These are phyloP conservation scores for Botrytis cinerea DNA, from an alignment of 2,329 filamentous ascomycete genomes.

Conservation along the genomic window DNA sequence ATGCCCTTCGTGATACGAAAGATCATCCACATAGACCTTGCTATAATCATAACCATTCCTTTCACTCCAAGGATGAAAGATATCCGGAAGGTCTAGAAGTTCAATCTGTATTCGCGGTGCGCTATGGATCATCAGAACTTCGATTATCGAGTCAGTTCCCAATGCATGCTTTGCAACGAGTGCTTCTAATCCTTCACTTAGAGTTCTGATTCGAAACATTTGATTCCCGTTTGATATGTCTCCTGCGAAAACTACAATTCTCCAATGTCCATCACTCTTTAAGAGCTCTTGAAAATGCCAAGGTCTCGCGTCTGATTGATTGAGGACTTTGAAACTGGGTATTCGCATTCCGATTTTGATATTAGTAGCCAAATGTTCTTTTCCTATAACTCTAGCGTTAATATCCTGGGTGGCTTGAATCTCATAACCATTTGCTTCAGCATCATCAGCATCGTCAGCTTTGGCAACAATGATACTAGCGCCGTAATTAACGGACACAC, in stretches of 20 bases:
- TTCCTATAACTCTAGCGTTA: conserved; percentile 53
- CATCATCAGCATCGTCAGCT: conserved; percentile 46
- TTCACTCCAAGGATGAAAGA: conserved; percentile 51
- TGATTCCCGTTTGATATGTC: conserved; percentile 51
- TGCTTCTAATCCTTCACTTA: conserved; percentile 50
- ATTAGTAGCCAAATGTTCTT: conserved; percentile 31
- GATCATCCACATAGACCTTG: conserved; percentile 57
- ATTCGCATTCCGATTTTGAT: conserved; percentile 57
- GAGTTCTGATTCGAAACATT: conserved; percentile 47
- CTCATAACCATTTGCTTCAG: conserved; percentile 50
- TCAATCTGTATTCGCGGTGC: conserved; percentile 52
- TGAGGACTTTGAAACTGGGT: conserved; percentile 59
- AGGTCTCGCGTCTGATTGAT: conserved; percentile 54
- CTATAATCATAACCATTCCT: conserved; percentile 56
- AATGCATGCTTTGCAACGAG: conserved; percentile 52
- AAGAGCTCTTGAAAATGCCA: conserved; percentile 61
- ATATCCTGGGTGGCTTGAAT: conserved; percentile 52
- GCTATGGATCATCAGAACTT: conserved; percentile 62
- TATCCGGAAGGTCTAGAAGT: conserved; percentile 53
- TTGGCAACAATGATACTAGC: conserved; percentile 59
- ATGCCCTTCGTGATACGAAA: conserved; percentile 55
- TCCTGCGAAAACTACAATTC: conserved; percentile 63
- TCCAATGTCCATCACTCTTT: conserved; percentile 58
- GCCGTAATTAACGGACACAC: conserved; percentile 60
- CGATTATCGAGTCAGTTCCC: conserved; percentile 51